Conservation (phyloP, 2,329 filamentous ascomycete species). For the Colletotrichum paranaense region DNA sequence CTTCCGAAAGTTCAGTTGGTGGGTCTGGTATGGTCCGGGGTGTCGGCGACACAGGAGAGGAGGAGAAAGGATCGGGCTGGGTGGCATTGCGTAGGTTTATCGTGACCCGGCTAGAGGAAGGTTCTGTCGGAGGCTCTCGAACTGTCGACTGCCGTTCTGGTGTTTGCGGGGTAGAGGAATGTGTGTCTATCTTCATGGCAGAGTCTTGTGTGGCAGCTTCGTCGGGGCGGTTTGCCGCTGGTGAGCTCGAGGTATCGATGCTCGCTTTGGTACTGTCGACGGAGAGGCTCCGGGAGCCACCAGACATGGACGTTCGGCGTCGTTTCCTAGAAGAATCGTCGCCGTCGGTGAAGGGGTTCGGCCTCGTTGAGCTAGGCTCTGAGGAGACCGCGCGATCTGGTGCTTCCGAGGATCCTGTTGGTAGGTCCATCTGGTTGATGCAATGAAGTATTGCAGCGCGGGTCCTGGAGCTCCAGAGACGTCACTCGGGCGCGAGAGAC, state of each 20-base stretch:
- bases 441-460: conserved; percentile 48
- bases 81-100: conserved; percentile 66
- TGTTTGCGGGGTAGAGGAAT: conserved; percentile 54
- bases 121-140: conserved; percentile 49
- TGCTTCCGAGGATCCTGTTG: conserved; percentile 60
- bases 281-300: conserved; percentile 64
- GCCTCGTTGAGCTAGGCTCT: conserved; percentile 71
- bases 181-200: conserved; percentile 55
- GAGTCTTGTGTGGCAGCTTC: conserved; percentile 41
- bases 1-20: conserved; percentile 12
- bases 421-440: conserved; percentile 65
- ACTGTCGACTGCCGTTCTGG: conserved; percentile 50
- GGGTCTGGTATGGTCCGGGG: conserved; percentile 38
- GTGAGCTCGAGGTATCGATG: conserved; percentile 46
- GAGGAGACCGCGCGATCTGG: conserved; percentile 70
- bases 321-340: conserved; percentile 69
- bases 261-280: conserved; percentile 54
- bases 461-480: conserved; percentile 59
- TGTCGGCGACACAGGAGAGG: conserved; percentile 56
- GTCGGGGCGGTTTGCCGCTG: conserved; percentile 41
- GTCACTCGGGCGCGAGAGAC: conserved; percentile 64
- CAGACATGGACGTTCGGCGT: conserved; percentile 67
- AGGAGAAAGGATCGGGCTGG: conserved; percentile 52
- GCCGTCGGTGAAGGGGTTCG: conserved; percentile 73
- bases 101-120: conserved; percentile 68